Percentiles rank a stretch among this genome's conserved stretches.
phyloP scores from a whole-genome alignment of 2,329 filamentous ascomycete species.

The Ceratocystis cacaofunesta region DNA sequence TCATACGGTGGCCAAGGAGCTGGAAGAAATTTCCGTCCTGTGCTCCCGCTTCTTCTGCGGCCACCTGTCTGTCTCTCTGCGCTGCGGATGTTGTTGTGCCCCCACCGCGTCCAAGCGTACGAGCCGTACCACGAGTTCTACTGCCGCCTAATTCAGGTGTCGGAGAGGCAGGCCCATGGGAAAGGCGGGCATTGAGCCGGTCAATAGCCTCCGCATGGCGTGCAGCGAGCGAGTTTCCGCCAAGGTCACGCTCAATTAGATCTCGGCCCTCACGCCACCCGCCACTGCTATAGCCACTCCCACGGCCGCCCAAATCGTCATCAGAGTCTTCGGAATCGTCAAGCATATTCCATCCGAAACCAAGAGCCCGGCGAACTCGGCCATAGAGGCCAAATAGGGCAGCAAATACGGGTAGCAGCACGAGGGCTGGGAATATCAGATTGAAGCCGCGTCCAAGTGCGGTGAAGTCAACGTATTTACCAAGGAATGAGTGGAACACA shows the following conservation, averaged over 20 bases:
- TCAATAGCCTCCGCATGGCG: slow-evolving; percentile 30
- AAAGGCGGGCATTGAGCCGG: slow-evolving; percentile 22
- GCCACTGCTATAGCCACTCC: slow-evolving; percentile 64
- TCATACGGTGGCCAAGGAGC: slow-evolving; percentile 68
- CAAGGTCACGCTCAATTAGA: slow-evolving; percentile 74
- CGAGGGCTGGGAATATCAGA: slow-evolving; percentile 73
- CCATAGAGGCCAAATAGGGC: slow-evolving; percentile 85
- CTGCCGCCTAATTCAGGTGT: slow-evolving; percentile 27
- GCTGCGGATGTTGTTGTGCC: slow-evolving; percentile 22
- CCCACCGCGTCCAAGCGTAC: slow-evolving; percentile 19
- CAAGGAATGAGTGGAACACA: slow-evolving; percentile 77
- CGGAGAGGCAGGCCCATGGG: slow-evolving; percentile 31
- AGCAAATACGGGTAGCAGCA: slow-evolving; percentile 71
- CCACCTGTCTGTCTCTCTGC: slow-evolving; percentile 18
- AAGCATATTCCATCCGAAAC: slow-evolving; percentile 59
- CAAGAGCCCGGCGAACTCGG: slow-evolving; percentile 58
- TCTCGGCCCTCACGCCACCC: slow-evolving; percentile 86
- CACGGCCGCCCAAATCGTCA: slow-evolving; percentile 49
- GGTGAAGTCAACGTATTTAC: slow-evolving; percentile 68
- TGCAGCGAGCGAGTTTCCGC: slow-evolving; percentile 43
- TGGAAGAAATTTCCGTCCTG: slow-evolving; percentile 74
- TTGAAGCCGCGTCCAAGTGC: slow-evolving; percentile 72
- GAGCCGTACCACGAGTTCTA: slow-evolving; percentile 20
- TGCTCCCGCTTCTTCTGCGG: slow-evolving; percentile 36
- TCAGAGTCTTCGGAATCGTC: slow-evolving; percentile 54